Percentiles rank a stretch among this genome's conserved stretches.
Conservation (phyloP, 2,329 filamentous ascomycete species). For the Juglanconis oblonga region DNA sequence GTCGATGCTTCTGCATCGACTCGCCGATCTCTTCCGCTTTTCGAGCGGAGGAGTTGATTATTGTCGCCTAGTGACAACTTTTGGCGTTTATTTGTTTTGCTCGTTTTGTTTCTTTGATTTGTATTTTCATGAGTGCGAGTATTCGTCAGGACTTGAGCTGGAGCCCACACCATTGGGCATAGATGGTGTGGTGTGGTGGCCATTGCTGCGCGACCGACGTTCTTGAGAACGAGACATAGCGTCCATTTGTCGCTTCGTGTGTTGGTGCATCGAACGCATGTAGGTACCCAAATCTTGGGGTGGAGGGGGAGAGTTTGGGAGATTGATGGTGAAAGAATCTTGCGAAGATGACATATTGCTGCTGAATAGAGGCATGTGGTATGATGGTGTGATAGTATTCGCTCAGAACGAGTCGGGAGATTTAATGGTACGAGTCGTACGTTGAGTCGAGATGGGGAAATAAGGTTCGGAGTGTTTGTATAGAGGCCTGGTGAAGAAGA, state of each 20-base stretch:
- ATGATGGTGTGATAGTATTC: neutral
- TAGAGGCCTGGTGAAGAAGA: neutral
- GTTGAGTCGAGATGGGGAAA: neutral
- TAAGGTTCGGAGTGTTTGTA: neutral
- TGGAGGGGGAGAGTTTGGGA: conserved; percentile 24
- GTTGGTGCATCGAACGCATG: conserved; percentile 59
- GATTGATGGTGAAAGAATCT: conserved; percentile 21
- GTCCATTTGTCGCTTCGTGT: conserved; percentile 66
- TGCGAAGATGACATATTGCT: conserved; percentile 23
- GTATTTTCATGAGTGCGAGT: neutral
- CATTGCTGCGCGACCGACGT: conserved; percentile 24
- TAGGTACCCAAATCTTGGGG: conserved; percentile 40
- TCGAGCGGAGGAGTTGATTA: too few species aligned
- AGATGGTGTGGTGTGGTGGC: conserved; percentile 18
- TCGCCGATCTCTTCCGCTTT: too few species aligned
- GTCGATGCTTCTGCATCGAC: too few species aligned
- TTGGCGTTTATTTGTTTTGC: too few species aligned
- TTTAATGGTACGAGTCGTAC: neutral
- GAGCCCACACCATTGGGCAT: conserved; percentile 26
- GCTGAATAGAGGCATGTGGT: conserved; percentile 16
- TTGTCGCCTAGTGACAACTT: too few species aligned
- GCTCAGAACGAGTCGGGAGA: neutral
- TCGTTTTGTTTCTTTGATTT: too few species aligned
- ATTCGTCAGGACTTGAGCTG: conserved; percentile 18
- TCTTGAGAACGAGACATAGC: conserved; percentile 45